Conservation (phyloP, 495 filamentous ascomycete genomes). For the Aspergillus funiculosus region DNA sequence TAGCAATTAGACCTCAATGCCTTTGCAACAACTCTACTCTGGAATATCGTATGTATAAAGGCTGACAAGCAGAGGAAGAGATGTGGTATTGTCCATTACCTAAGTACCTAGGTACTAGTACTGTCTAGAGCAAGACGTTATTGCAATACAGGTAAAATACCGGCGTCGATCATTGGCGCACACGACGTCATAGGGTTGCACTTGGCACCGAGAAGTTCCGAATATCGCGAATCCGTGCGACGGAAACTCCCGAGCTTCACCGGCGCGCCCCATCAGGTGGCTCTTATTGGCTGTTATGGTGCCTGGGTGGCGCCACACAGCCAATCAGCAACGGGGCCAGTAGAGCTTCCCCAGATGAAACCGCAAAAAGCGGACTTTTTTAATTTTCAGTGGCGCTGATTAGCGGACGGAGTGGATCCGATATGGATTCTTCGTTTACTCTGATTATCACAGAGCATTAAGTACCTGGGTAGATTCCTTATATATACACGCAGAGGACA, state of each 20-base stretch:
- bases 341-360: slow-evolving; percentile 8
- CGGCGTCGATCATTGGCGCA: slow-evolving; percentile 15
- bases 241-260: slow-evolving; percentile 22
- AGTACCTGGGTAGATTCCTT: too few relatives aligned
- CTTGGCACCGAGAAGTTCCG: slow-evolving; percentile 16
- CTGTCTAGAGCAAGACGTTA: too few relatives aligned
- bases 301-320: background rate
- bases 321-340: slow-evolving; percentile 2
- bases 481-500: background rate
- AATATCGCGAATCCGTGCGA: slow-evolving; percentile 5
- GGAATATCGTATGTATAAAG: too few relatives aligned
- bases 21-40: too few relatives aligned
- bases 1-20: too few relatives aligned
- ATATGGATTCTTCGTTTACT: background rate
- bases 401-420: slow-evolving; percentile 1
- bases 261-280: background rate
- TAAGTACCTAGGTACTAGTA: too few relatives aligned
- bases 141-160: too few relatives aligned
- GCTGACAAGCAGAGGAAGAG: too few relatives aligned
- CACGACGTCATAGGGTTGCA: slow-evolving; percentile 34
- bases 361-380: background rate
- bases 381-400: slow-evolving; percentile 1
- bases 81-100: too few relatives aligned
- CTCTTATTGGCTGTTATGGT: background rate
- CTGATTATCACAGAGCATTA: too few relatives aligned